Conservation (phyloP, 768 basidiomycete genomes). For the Scleroderma citrinum region DNA sequence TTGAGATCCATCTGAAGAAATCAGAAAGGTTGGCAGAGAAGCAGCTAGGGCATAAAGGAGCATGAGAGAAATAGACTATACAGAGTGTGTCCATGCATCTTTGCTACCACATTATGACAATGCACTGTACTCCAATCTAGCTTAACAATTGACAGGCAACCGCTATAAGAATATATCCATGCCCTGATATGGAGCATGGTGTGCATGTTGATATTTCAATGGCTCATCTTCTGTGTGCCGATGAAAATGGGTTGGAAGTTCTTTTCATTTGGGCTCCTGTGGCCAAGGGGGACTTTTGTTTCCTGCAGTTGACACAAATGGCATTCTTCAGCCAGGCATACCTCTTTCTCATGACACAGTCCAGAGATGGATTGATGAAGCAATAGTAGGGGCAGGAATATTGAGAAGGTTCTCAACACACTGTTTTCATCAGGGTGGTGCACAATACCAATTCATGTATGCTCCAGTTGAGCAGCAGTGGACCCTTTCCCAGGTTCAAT, state of each 20-base stretch:
- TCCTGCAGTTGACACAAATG: slow-evolving; percentile 17
- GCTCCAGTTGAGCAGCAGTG: slow-evolving; percentile 31
- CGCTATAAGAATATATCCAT: slow-evolving; percentile 1
- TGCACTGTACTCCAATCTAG: background rate
- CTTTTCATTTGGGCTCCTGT: slow-evolving; percentile 1
- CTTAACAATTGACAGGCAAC: background rate
- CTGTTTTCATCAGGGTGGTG: slow-evolving; percentile 23
- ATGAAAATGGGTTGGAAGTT: background rate
- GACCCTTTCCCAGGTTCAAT: slow-evolving; percentile 29
- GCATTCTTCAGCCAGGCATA: slow-evolving; percentile 18
- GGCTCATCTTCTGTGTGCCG: background rate
- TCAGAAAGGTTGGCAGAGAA: slow-evolving; percentile 21
- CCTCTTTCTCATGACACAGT: slow-evolving; percentile 18
- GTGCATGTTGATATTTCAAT: background rate
- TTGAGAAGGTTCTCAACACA: slow-evolving; percentile 20
- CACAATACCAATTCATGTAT: slow-evolving; percentile 26
- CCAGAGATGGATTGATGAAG: slow-evolving; percentile 15
- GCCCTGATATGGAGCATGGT: background rate
- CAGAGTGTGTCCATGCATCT: slow-evolving; percentile 6
- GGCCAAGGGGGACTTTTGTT: slow-evolving; percentile 14
- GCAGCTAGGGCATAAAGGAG: slow-evolving; percentile 18
- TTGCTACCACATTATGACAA: background rate
- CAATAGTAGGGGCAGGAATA: slow-evolving; percentile 3
- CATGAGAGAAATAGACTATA: slow-evolving; percentile 13
- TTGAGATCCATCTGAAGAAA: slow-evolving; percentile 18